Conservation (phyloP, 768 basidiomycete genomes). For the Psilocybe cubensis region DNA sequence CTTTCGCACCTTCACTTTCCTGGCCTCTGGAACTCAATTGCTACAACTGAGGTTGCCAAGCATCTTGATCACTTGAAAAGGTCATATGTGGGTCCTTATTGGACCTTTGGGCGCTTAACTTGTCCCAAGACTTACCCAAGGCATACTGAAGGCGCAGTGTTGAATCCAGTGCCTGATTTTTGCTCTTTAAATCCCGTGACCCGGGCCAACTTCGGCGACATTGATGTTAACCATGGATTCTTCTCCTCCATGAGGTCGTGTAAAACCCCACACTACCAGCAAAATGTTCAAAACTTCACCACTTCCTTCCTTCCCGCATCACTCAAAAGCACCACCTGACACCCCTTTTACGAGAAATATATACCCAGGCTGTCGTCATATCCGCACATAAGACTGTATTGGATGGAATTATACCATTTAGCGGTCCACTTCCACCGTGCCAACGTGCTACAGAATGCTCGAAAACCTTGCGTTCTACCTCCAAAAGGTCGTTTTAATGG, state of each 20-base stretch:
- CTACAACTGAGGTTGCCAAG: not conserved
- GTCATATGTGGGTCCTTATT: not conserved
- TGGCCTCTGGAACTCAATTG: not conserved
- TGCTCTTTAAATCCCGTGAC: not conserved
- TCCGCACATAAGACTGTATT: not conserved
- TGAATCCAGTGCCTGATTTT: not conserved
- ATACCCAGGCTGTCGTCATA: not conserved
- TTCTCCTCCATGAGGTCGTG: not conserved
- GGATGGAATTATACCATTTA: not conserved
- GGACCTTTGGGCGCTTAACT: not conserved
- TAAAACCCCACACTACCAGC: not conserved
- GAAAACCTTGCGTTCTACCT: not conserved
- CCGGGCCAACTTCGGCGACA: not conserved
- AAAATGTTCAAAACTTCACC: too few relatives aligned
- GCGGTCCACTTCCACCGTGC: not conserved
- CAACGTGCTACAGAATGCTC: not conserved
- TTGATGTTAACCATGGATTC: not conserved
- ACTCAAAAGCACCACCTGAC: not conserved
- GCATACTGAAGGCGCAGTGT: not conserved
- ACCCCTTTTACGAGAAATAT: not conserved
- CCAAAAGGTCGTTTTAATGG: not conserved
- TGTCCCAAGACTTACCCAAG: not conserved
- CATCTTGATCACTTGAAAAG: not conserved
- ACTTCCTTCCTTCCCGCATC: not conserved
- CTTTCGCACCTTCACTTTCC: not conserved